A percentile compares a stretch with the other conserved stretches of the same genome.
phyloP scores from a whole-genome alignment of 2,329 filamentous ascomycete genomes.

The Simplicillium aogashimaense region DNA sequence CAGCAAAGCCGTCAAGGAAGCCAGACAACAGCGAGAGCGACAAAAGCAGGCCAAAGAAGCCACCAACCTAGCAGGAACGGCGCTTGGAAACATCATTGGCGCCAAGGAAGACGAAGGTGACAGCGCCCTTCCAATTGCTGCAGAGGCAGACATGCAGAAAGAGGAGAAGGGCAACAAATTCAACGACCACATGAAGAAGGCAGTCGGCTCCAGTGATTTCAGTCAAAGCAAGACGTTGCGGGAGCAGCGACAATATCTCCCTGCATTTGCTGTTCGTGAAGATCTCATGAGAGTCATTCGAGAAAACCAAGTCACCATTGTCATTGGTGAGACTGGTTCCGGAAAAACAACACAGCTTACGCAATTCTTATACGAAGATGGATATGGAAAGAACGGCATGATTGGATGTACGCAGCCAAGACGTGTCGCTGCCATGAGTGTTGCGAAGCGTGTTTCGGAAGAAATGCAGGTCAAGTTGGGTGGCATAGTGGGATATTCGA shows the following conservation, averaged over 20 bases:
- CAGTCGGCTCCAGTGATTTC: conserved; percentile 78
- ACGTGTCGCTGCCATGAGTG: conserved; percentile 96
- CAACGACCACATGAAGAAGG: conserved; percentile 79
- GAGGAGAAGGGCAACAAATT: conserved; percentile 59
- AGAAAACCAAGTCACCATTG: conserved; percentile 95
- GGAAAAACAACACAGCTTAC: conserved; percentile 97
- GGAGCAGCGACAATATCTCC: conserved; percentile 87
- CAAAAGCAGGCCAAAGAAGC: conserved; percentile 92
- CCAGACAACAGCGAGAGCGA: conserved; percentile 82
- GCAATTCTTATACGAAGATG: conserved; percentile 92
- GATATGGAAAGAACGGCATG: conserved; percentile 77
- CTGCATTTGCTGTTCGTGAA: conserved; percentile 92
- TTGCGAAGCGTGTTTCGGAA: conserved; percentile 94
- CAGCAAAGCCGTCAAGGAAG: conserved; percentile 84
- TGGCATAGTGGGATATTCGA: conserved; percentile 85
- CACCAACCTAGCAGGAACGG: conserved; percentile 84
- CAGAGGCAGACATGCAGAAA: conserved; percentile 56
- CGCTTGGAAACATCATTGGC: conserved; percentile 89
- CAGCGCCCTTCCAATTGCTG: conserved; percentile 69
- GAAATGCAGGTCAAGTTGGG: conserved; percentile 95
- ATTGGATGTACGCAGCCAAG: conserved; percentile 95
- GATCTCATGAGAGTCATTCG: conserved; percentile 84
- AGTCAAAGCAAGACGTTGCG: conserved; percentile 83
- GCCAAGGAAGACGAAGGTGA: conserved; percentile 90
- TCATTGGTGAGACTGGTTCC: conserved; percentile 93